These are phyloP conservation scores for Candida germanica DNA, from an alignment of 805 yeast species.

Conservation along the genomic window DNA sequence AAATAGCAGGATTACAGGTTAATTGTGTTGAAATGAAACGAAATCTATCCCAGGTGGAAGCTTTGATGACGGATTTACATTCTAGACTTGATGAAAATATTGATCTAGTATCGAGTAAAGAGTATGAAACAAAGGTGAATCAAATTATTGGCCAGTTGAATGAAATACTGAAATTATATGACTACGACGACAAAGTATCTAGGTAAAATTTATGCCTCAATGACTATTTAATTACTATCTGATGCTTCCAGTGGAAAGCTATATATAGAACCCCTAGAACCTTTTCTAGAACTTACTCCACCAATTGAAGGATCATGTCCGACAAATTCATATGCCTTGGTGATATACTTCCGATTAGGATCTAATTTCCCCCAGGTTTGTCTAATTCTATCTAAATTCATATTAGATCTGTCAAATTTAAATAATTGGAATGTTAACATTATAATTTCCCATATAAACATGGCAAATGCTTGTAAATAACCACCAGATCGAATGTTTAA, in stretches of 20 bases:
- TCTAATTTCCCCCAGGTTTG: slow-evolving; percentile 37
- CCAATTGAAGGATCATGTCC: slow-evolving; percentile 14
- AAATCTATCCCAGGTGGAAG: slow-evolving; percentile 3
- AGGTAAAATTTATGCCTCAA: not conserved
- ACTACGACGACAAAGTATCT: too few relatives aligned
- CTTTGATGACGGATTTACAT: slow-evolving; percentile 4
- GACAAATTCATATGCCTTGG: slow-evolving; percentile 32
- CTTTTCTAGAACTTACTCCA: not conserved
- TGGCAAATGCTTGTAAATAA: slow-evolving; percentile 21
- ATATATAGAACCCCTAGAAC: slow-evolving; percentile 2
- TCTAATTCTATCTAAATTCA: slow-evolving; percentile 43
- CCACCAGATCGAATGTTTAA: slow-evolving; percentile 5
- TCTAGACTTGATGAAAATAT: not conserved
- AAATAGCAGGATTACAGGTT: slow-evolving; percentile 4
- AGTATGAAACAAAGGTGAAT: slow-evolving; percentile 17
- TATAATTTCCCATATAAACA: slow-evolving; percentile 33
- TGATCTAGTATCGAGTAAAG: not conserved
- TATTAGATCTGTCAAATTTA: slow-evolving; percentile 37
- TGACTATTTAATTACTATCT: not conserved
- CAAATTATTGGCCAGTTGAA: slow-evolving; percentile 11
- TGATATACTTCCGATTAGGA: slow-evolving; percentile 37
- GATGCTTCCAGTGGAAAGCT: not conserved
- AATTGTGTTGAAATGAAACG: slow-evolving; percentile 10
- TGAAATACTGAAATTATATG: not conserved
- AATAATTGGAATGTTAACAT: slow-evolving; percentile 30